Conservation (phyloP, 768 basidiomycete species). For the Trametes villosa region DNA sequence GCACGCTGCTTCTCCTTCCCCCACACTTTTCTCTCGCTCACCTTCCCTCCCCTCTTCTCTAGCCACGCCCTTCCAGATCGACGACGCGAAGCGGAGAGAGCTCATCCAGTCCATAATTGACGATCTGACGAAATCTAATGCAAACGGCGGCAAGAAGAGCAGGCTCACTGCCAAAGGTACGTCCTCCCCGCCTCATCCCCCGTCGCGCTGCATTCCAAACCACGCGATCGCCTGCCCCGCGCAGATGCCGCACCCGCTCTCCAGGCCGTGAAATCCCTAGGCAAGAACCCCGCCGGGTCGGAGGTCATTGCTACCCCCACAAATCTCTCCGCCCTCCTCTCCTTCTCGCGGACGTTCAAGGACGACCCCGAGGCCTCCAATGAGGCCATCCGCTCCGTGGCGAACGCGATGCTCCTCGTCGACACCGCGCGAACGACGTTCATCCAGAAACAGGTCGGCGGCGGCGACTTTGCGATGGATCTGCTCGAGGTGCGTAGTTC, state of each 20-base stretch:
- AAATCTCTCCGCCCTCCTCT: constrained; percentile 62
- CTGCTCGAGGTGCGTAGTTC: constrained; percentile 58
- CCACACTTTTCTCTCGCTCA: constrained; percentile 5
- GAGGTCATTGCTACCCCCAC: constrained; percentile 54
- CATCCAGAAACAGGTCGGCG: constrained; percentile 60
- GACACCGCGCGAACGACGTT: constrained; percentile 64
- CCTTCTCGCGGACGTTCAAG: constrained; percentile 55
- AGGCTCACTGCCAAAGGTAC: constrained; percentile 62
- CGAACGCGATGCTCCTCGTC: constrained; percentile 77
- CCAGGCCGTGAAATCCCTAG: constrained; percentile 73
- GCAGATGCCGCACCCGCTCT: constrained; percentile 73
- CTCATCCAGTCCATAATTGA: constrained; percentile 48
- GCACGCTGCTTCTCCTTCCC: constrained; percentile 38
- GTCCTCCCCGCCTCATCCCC: constrained; percentile 21
- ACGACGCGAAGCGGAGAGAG: constrained; percentile 51
- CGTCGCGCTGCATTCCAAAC: constrained; percentile 8
- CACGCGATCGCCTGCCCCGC: neutral
- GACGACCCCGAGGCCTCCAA: constrained; percentile 61
- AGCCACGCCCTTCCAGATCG: constrained; percentile 55
- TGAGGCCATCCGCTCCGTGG: constrained; percentile 76
- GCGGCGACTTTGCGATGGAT: constrained; percentile 58
- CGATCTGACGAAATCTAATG: constrained; percentile 30
- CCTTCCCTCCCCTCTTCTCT: neutral
- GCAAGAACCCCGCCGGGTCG: constrained; percentile 72
- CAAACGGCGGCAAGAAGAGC: constrained; percentile 44